Conservation (phyloP, 23 red algal genomes). For the Gracilaria vermiculophylla region DNA sequence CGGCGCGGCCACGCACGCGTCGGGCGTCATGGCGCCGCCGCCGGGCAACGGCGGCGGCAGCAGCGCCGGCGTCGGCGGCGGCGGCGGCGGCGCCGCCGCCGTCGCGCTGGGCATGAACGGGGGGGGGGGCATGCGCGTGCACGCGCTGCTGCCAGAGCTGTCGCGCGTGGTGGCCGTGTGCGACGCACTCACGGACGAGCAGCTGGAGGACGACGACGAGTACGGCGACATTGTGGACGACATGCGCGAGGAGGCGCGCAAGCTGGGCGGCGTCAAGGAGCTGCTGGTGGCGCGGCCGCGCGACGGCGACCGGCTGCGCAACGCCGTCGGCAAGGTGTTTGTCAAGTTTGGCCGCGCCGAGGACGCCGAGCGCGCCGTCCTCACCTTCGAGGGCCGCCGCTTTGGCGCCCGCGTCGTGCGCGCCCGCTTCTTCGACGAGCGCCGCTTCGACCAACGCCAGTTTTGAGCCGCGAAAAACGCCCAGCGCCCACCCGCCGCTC, state of each 20-base stretch:
- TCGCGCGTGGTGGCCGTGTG: conserved; percentile 77
- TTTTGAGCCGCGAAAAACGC: background rate
- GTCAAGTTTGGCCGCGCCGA: conserved; percentile 38
- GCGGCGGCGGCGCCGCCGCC: background rate
- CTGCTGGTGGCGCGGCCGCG: conserved; percentile 48
- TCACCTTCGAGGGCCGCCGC: conserved; percentile 46
- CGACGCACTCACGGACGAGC: conserved; percentile 70
- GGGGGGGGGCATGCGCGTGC: background rate
- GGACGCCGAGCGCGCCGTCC: conserved; percentile 50
- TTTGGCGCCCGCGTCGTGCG: conserved; percentile 56
- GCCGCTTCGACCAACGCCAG: conserved; percentile 32
- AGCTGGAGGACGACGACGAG: conserved; percentile 78
- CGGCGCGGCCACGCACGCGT: conserved; percentile 5
- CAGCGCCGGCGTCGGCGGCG: background rate
- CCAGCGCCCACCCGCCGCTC: too few species aligned
- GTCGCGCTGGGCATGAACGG: conserved; percentile 26
- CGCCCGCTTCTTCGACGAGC: conserved; percentile 54
- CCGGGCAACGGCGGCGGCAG: background rate
- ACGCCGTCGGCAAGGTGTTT: conserved; percentile 62
- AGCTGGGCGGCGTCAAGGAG: conserved; percentile 52
- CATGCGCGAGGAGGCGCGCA: conserved; percentile 66
- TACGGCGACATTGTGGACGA: conserved; percentile 80
- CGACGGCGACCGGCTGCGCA: background rate
- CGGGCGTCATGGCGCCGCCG: background rate
- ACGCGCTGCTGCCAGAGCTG: conserved; percentile 18